Base-by-base conservation (phyloP, 768 basidiomycete species). In the Leucocoprinus leucothites region DNA sequence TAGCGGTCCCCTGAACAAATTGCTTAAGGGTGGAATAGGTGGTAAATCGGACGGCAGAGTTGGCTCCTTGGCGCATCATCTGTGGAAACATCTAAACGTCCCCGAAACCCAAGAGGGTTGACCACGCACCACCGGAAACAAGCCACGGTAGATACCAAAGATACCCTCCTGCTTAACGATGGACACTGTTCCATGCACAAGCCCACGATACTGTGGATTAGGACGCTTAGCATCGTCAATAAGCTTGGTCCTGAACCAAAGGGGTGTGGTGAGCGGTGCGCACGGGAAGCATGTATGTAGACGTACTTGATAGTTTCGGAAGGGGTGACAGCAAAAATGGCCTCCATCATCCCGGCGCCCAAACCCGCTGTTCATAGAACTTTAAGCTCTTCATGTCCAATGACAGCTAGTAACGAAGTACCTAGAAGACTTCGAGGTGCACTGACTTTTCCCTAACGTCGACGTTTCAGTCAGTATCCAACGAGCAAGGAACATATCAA, bases 61-160 rank as follows among this genome's bases (percentile, higher is more conserved):
- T 99, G 40, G 95, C 96, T 36, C 94, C 94, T 83, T 98, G 96
- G 25, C 94, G 87, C 82, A 96, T 90, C 84, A 96, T 92, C 93
- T 97, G 64, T 38, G 7, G 11, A n/a, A n/a, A 13, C 11, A 25
- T 40, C 13, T 26, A 14, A 9, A 35, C 49, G 9, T n/a, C n/a
- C n/a, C n/a, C n/a, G n/a, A n/a, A n/a, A n/a, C n/a, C n/a, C n/a
- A n/a, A 25, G n/a, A 24, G 45, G 50, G 24, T 44, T 9, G 26
- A 43, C 42, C 2, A 81, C 88, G 57, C 67, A 96, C 95, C 53
- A 98, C 94, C 2, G 96, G 94, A 65, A 94, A 92, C 2, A 98
- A 74, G 1, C 96, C 96, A 51, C 95, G 77, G 65, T 99, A 98
- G 36, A 94, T 81, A 2, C 91, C 95, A 5, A 73, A 66, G 6